A percentile compares a stretch with the other conserved stretches of the same genome.
phyloP scores from a whole-genome alignment of 768 basidiomycete species.

The Boletus edulis region DNA sequence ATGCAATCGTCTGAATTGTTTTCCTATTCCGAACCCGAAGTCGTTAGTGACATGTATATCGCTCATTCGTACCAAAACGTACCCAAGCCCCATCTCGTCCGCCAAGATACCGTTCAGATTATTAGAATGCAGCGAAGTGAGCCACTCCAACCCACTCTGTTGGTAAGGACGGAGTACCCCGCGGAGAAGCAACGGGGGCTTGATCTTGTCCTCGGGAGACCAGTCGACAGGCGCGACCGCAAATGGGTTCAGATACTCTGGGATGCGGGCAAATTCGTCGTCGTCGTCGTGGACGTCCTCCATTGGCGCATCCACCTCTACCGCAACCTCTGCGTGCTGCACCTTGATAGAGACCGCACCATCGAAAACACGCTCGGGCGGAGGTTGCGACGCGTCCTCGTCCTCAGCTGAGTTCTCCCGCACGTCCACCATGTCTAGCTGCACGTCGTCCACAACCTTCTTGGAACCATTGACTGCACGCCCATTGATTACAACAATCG shows the following conservation, averaged over 20 bases:
- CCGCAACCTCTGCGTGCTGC: conserved; percentile 3
- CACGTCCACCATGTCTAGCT: background rate
- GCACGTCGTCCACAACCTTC: background rate
- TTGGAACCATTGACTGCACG: background rate
- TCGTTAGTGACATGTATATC: background rate
- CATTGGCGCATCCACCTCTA: conserved; percentile 27
- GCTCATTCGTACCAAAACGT: conserved; percentile 26
- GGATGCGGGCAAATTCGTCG: conserved; percentile 37
- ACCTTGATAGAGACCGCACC: background rate
- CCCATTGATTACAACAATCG: background rate
- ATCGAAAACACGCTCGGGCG: background rate
- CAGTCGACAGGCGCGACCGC: conserved; percentile 72
- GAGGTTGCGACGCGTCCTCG: background rate
- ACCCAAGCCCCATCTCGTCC: conserved; percentile 97
- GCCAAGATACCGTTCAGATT: conserved; percentile 82
- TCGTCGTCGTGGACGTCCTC: conserved; percentile 37
- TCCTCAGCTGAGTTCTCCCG: background rate
- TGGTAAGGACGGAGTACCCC: conserved; percentile 92
- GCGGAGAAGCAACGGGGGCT: conserved; percentile 72
- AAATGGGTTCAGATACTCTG: conserved; percentile 62
- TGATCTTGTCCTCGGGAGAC: conserved; percentile 56
- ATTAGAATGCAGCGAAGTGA: conserved; percentile 80
- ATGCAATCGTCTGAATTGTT: conserved; percentile 94
- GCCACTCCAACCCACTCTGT: conserved; percentile 91
- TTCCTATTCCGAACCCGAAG: conserved; percentile 48